phyloP scores from a whole-genome alignment of 2,329 filamentous ascomycete species.

The Pyrenophora graminea region DNA sequence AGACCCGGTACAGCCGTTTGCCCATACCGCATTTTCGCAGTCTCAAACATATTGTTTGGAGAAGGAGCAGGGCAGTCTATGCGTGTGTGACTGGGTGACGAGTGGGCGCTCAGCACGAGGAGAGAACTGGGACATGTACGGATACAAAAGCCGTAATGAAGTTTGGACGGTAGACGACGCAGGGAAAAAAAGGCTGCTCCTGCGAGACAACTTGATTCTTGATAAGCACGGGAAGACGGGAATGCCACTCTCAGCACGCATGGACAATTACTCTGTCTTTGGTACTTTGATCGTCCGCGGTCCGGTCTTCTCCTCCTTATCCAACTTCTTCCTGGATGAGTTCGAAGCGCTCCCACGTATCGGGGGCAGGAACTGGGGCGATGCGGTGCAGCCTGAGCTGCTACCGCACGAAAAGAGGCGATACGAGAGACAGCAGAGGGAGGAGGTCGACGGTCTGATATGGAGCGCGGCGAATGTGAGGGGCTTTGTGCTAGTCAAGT shows the following conservation, averaged over 20 bases:
- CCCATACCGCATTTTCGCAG: constrained; percentile 81
- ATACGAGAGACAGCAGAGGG: constrained; percentile 58
- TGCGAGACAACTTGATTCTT: constrained; percentile 84
- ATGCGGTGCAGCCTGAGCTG: constrained; percentile 44
- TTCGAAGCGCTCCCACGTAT: constrained; percentile 80
- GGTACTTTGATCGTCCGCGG: constrained; percentile 86
- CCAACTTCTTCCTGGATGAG: constrained; percentile 75
- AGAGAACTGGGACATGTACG: constrained; percentile 82
- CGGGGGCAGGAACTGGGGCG: constrained; percentile 76
- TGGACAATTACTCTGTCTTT: constrained; percentile 76
- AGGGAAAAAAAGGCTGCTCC: constrained; percentile 63
- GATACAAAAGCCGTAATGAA: constrained; percentile 85
- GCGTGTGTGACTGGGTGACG: constrained; percentile 91
- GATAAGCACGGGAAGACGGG: constrained; percentile 53
- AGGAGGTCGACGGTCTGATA: constrained; percentile 51
- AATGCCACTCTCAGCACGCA: constrained; percentile 53
- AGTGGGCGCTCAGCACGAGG: constrained; percentile 83
- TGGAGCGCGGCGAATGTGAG: constrained; percentile 47
- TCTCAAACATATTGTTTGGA: constrained; percentile 70
- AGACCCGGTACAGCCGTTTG: constrained; percentile 92
- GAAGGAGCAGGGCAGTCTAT: constrained; percentile 63
- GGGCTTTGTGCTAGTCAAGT: constrained; percentile 88
- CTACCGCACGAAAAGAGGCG: constrained; percentile 56
- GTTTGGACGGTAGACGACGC: constrained; percentile 63
- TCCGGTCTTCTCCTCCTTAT: constrained; percentile 66